Evolutionary conservation across 1,284 basidiomycete species (phyloP).

Genomic region (Sanghuangporus weigelae): DNA sequence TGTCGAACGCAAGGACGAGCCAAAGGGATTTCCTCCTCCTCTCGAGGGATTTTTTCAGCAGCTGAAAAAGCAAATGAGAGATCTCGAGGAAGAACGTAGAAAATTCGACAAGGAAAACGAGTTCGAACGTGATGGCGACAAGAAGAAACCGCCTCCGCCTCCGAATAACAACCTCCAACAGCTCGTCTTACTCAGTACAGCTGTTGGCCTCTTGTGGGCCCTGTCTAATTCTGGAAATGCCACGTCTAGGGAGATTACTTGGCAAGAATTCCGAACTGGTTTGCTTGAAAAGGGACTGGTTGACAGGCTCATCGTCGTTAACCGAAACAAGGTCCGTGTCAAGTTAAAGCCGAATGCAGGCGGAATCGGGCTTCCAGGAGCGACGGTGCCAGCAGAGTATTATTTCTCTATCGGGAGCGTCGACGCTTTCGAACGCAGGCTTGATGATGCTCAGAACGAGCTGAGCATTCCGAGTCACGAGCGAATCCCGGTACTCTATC

Average conservation of each 20-base stretch:
- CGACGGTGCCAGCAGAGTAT: conserved; percentile 60
- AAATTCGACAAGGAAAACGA: conserved; percentile 35
- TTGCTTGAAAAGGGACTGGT: conserved; percentile 97
- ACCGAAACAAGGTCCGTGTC: conserved; percentile 85
- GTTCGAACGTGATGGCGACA: conserved; percentile 36
- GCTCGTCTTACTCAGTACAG: conserved; percentile 52
- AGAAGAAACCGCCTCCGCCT: conserved; percentile 35
- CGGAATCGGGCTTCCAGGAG: conserved; percentile 61
- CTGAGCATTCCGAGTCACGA: conserved; percentile 89
- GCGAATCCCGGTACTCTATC: conserved; percentile 95
- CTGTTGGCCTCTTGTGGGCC: conserved; percentile 63
- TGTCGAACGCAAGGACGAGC: conserved; percentile 24
- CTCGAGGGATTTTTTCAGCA: conserved; percentile 78
- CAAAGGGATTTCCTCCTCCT: conserved; percentile 25
- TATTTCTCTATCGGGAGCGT: conserved; percentile 98
- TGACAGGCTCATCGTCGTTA: conserved; percentile 91
- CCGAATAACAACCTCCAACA: conserved; percentile 30
- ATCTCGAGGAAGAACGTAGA: conserved; percentile 29
- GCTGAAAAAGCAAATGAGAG: conserved; percentile 51
- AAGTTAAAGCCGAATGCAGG: conserved; percentile 84
- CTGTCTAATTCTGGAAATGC: conserved; percentile 56
- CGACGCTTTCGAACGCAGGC: conserved; percentile 93
- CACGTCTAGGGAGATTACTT: conserved; percentile 87
- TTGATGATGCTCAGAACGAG: conserved; percentile 92
- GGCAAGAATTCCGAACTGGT: conserved; percentile 96